Evolutionary conservation across 2,329 filamentous ascomycete genomes (phyloP), one percentile per base, ranked within the genome.

Genomic region (Malbranchea cinnamomea): DNA sequence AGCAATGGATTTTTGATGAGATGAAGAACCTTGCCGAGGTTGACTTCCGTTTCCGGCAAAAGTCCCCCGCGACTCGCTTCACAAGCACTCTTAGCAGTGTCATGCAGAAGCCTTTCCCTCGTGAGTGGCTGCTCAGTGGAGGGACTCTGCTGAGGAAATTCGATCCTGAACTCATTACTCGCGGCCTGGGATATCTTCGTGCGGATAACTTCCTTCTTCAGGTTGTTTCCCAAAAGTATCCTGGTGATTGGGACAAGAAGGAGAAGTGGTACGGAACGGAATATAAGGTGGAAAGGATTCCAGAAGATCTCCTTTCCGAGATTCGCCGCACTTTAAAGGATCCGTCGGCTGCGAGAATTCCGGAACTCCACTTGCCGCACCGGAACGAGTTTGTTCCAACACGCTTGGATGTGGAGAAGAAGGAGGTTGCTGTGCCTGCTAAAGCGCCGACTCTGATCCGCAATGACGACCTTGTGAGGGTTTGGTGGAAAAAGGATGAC

Each of bases 181-280:
- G 78, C 39, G 80, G 75, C 0, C 62, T 95, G 43, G 65, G 69
- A 4, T 79, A 71, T 46, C 58, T 98, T 27, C 68, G 76, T 12
- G 80, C 85, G 0, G 85, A 95, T 50, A 95, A 94, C 49, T 84
- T 95, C 59, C 72, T 82, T 17, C 68, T 94, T 52, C 76, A 73
- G 2, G 65, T 95, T 28, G 73, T 91, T 16, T 87, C 83, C 14
- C 80, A 84, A 47, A 77, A 80, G 6, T 79, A 76, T 41, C 85
- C 85, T 0, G 85, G 83, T 0, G 68, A 72, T 30, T 94, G 83
- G 81, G 69, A 91, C 40, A 60, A 76, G 50, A 91, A 79, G 48
- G 89, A 98, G 60, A 83, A 85, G 50, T 98, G 89, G 89, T 98
- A 98, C 45, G 87, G 87, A 6, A 98, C 89, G 0, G 85, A 95